A percentile compares a stretch with the other conserved stretches of the same genome.
Conservation (phyloP, 176 grass and related monocot genomes). For the Oryza coarctata region DNA sequence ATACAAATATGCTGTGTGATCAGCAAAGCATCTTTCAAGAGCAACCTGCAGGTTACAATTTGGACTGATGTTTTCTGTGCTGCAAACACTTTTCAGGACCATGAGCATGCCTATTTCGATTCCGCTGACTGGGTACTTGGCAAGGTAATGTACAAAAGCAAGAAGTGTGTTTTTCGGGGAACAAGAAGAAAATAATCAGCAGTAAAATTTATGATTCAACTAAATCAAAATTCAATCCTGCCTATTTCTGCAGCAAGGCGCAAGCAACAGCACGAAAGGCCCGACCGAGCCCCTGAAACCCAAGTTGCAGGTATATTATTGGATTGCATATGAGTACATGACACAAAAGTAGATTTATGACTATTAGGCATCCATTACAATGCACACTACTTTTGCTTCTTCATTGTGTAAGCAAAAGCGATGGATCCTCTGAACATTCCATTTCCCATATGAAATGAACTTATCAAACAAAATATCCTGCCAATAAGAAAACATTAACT, state of each 20-base stretch:
- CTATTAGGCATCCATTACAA: not conserved
- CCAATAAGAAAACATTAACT: not conserved
- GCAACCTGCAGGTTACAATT: not conserved
- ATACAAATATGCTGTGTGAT: not conserved
- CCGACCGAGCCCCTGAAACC: slow-evolving; percentile 44
- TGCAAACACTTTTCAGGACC: slow-evolving; percentile 28
- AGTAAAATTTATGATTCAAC: not conserved
- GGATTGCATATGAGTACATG: not conserved
- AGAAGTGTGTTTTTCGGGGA: not conserved
- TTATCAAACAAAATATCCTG: not conserved
- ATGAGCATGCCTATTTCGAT: slow-evolving; percentile 54
- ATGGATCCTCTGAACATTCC: not conserved
- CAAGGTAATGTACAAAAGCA: slow-evolving; percentile 36
- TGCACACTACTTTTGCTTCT: not conserved
- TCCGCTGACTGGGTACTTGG: slow-evolving; percentile 56
- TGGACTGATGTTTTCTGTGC: not conserved
- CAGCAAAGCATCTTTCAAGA: not conserved
- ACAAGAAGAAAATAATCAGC: not conserved
- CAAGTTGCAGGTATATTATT: slow-evolving; percentile 41
- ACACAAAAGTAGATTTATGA: not conserved
- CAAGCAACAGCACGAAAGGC: not conserved
- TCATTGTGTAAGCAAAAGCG: not conserved
- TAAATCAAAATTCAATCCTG: not conserved
- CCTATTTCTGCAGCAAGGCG: slow-evolving; percentile 26
- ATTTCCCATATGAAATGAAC: not conserved